Percentiles rank a stretch among this genome's conserved stretches.
Conservation (phyloP, 73 alveolate genomes). For the Loxodes magnus region DNA sequence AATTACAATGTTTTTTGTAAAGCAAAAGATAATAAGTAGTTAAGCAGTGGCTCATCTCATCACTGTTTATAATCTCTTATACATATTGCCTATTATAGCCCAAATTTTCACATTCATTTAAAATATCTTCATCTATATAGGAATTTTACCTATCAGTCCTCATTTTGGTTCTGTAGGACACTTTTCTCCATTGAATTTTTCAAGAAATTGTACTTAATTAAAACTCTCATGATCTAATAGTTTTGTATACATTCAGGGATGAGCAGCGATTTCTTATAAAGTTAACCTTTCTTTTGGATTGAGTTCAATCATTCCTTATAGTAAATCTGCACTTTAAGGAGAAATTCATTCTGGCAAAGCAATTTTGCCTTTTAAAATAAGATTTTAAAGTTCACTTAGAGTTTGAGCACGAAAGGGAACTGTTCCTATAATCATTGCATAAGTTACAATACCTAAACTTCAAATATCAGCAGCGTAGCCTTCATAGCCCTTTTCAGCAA, state of each 20-base stretch:
- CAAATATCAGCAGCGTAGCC: conserved; percentile 87
- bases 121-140: no score
- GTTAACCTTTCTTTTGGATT: conserved; percentile 28
- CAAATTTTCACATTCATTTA: no score
- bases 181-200: no score
- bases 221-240: no score
- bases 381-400: conserved; percentile 64
- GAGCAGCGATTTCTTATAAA: conserved; percentile 14
- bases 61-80: no score
- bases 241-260: conserved; percentile 22
- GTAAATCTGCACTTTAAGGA: conserved; percentile 5
- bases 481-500: conserved; percentile 88
- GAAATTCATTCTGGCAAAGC: conserved; percentile 15
- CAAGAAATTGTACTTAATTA: no score
- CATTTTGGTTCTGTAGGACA: no score
- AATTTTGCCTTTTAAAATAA: conserved; percentile 25
- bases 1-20: no score
- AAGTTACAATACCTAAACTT: conserved; percentile 86
- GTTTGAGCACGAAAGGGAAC: conserved; percentile 85
- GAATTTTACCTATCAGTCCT: no score
- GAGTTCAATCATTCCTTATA: conserved; percentile 14
- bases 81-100: no score
- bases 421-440: conserved; percentile 78
- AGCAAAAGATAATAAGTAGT: no score
- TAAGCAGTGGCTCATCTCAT: no score